Evolutionary conservation across 371 early-diverging fungal species (phyloP), one percentile per base, ranked within the genome.

Genomic region (Umbelopsis sp.): DNA sequence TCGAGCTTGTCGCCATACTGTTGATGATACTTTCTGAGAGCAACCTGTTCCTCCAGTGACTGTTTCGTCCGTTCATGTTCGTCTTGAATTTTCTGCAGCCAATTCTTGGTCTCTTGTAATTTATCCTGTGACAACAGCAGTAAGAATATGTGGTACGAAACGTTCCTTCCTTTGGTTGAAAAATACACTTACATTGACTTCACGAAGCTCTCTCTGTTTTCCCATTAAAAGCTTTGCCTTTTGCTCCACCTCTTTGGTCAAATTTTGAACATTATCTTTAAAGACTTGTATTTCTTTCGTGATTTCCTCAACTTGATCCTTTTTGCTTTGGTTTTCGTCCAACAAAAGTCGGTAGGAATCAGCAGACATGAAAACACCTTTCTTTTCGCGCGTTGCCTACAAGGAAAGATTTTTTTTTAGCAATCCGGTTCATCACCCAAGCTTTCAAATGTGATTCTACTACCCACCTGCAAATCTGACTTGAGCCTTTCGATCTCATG

Each of bases 301-400:
- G 4, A 85, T 73, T 64, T 88, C 90, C n/a, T 87, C 82, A 6
- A 86, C 74, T 12, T 76, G 69, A 63, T 88, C 87, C 74, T 88
- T 89, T 48, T 78, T 69, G 50, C 84, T 76, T 44, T 86, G 80
- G 44, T 72, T 83, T 51, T 91, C 90, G 24, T 85, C 84, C 8
- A 85, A 67, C 50, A 89, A 65, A 0, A 69, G 65, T 14, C 87
- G 80, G 65, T 91, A 91, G 1, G 84, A 80, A 67, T 91, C 91
- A 5, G 84, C 77, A 4, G 90, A 78, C 70, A 91, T 70, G 71
- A 78, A 93, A n/a, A 91, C 82, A 4, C 94, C 94, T 65, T 90
- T 90, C 68, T 91, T 90, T 12, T 91, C 91, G 11, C 91, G 85
- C 0, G 89, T 79, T 1, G 91, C 93, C 84, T 88, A 68, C 22